Conservation (phyloP, 345 rosid genomes). For the Lepidium didymum region DNA sequence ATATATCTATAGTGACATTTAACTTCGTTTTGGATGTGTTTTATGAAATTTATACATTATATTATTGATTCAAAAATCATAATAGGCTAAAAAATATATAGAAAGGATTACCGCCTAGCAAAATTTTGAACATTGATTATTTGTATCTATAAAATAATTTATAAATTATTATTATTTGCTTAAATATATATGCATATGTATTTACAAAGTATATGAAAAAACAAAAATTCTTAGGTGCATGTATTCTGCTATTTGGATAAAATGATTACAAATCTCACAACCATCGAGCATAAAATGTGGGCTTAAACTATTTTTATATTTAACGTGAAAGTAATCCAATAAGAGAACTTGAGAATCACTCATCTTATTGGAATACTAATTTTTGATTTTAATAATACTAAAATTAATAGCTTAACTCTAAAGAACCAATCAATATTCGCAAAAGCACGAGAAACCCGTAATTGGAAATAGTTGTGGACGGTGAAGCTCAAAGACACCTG, state of each 20-base stretch:
- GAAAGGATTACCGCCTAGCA: no score
- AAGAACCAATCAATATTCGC: conserved; percentile 13
- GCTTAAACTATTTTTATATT: not conserved
- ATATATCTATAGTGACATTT: no score
- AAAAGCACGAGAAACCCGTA: conserved; percentile 20
- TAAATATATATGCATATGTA: no score
- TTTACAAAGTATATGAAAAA: no score
- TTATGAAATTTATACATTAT: no score
- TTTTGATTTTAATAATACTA: not conserved
- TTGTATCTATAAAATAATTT: no score
- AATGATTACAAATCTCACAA: not conserved
- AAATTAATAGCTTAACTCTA: conserved; percentile 12
- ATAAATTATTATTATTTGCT: no score
- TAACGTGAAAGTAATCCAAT: not conserved
- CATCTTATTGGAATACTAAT: not conserved
- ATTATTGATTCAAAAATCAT: no score
- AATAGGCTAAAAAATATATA: no score
- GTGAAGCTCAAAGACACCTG: conserved; percentile 13
- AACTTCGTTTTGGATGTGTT: no score
- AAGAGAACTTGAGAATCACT: conserved; percentile 10
- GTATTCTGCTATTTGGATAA: not conserved
- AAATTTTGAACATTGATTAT: not conserved
- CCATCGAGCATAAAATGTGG: not conserved
- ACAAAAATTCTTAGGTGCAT: no score
- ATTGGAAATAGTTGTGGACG: conserved; percentile 11